Base-by-base conservation (phyloP, 129 eudicot species). In the Artemisia argyi region DNA sequence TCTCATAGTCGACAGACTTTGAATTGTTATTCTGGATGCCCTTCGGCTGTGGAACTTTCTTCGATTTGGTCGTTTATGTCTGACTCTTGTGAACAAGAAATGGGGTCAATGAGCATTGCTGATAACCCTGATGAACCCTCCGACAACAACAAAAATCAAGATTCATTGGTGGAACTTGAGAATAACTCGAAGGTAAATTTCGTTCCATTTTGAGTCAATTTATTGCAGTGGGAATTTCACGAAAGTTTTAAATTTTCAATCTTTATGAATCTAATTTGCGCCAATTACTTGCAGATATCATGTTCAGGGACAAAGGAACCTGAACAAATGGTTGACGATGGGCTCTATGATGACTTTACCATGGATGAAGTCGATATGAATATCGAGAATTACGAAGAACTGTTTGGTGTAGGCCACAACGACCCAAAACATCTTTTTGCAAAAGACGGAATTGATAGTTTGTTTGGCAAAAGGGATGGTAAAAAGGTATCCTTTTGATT, bases 301-400 rank as follows among this genome's bases (percentile, higher is more conserved):
- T 64, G 54, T 74, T 74, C 71, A 35, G 84, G 81, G 50, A 78
- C 80, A 65, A 83, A 82, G 69, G 91, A 80, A 46, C 57, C 78
- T 51, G 77, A 72, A 61, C 71, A 79, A 59, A 70, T 68, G 19
- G 80, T 78, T 15, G 92, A 81, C 54, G 94, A 85, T 81, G 82
- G 80, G 48, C 78, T 83, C 20, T 85, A 80, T 71, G 92, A 81
- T 30, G 84, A 87, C 72, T 83, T 87, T 68, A 85, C 83, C 66
- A 85, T 89, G 86, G 96, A 93, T 82, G 96, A 87, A 70, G 85
- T 85, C 46, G 98, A 89, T 75, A 69, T 92, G 71, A 80, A 81
- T 77, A 79, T 92, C 54, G 92, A 92, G 59, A 85, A 92, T 65
- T 92, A 92, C 32, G 96, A 92, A 56, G 92, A 89, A 75, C 80